Conservation (phyloP, 108 stramenopile genomes). For the Cylindrotheca fusiformis region DNA sequence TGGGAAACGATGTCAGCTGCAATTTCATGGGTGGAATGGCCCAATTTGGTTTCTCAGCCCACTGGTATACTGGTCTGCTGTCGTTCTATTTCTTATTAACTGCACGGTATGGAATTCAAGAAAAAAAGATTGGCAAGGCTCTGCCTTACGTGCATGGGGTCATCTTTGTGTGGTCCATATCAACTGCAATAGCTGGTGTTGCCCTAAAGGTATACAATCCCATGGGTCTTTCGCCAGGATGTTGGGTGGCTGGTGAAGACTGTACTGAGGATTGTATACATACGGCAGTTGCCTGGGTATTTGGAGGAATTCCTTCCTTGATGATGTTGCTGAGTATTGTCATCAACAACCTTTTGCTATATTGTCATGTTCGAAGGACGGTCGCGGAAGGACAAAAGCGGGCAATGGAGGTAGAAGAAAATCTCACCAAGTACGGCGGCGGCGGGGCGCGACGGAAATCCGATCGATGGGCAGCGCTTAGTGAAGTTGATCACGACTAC, state of each 20-base stretch:
- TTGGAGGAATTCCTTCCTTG: neutral
- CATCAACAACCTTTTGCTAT: slow-evolving; percentile 1
- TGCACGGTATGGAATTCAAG: slow-evolving; percentile 16
- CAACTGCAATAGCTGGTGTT: slow-evolving; percentile 3
- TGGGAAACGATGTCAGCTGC: neutral
- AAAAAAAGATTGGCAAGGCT: slow-evolving; percentile 2
- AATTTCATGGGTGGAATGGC: neutral
- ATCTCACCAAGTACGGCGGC: neutral
- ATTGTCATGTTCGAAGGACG: slow-evolving; percentile 3
- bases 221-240: slow-evolving; percentile 1
- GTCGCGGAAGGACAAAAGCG: neutral
- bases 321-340: slow-evolving; percentile 1
- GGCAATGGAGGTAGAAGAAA: neutral
- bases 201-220: slow-evolving; percentile 1
- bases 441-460: too few species aligned
- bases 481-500: too few species aligned
- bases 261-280: neutral
- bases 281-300: neutral
- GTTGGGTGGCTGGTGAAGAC: slow-evolving; percentile 1
- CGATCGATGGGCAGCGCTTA: too few species aligned
- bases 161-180: neutral
- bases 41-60: neutral
- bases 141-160: slow-evolving; percentile 7
- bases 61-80: slow-evolving; percentile 23
- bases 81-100: slow-evolving; percentile 24